Conservation (phyloP, 768 basidiomycete species). For the Pholiota conissans region DNA sequence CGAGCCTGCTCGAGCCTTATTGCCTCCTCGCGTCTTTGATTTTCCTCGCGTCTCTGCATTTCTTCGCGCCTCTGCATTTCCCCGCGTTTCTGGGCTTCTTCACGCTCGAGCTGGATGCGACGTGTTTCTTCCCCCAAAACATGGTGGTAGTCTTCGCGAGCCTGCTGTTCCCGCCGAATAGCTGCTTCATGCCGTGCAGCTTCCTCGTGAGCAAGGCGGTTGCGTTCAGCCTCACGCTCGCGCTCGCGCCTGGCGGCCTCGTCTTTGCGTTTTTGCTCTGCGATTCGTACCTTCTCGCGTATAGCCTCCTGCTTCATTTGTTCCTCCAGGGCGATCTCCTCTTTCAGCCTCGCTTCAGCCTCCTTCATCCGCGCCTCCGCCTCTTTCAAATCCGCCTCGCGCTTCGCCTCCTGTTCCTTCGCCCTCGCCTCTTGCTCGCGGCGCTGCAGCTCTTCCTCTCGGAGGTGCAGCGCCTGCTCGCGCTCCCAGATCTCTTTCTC, state of each 20-base stretch:
- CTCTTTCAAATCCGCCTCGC: too few relatives aligned
- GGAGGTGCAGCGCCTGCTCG: constrained; percentile 25
- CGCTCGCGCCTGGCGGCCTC: not conserved
- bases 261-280: constrained; percentile 16
- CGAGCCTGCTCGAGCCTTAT: constrained; percentile 9
- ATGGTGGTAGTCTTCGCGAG: not conserved
- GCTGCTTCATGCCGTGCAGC: not conserved
- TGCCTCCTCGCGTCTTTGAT: constrained; percentile 19
- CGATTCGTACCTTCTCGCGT: constrained; percentile 15
- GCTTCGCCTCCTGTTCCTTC: constrained; percentile 18
- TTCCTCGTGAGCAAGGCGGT: not conserved
- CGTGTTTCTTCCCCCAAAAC: constrained; percentile 7
- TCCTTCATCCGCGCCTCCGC: constrained; percentile 10
- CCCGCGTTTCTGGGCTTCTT: constrained; percentile 17
- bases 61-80: too few relatives aligned
- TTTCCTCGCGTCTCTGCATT: too few relatives aligned
- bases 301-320: constrained; percentile 6
- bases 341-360: constrained; percentile 9
- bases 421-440: constrained; percentile 31
- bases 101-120: constrained; percentile 8
- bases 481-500: constrained; percentile 31
- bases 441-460: constrained; percentile 36
- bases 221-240: not conserved
- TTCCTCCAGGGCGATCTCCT: constrained; percentile 15
- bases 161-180: not conserved